A percentile compares a stretch with the other conserved stretches of the same genome.
phyloP scores from a whole-genome alignment of 805 yeast species.

The Starmerella bombicola region DNA sequence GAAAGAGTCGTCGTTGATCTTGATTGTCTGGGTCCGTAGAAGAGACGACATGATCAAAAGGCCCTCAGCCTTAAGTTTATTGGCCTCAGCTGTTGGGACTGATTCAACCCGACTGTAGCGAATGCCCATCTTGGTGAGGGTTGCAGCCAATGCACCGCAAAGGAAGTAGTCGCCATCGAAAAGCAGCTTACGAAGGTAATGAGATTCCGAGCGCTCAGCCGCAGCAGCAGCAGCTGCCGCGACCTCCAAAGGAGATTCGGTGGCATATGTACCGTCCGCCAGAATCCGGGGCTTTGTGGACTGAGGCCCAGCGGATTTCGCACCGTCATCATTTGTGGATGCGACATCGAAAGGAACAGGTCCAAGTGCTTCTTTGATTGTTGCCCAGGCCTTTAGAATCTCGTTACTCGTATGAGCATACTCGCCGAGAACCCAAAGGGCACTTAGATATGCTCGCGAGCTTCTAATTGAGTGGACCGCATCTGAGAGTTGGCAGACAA shows the following conservation, averaged over 20 bases:
- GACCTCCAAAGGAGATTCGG: constrained; percentile 65
- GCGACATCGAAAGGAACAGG: constrained; percentile 62
- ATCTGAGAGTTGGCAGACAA: constrained; percentile 48
- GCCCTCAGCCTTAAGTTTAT: constrained; percentile 90
- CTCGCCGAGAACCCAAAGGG: constrained; percentile 94
- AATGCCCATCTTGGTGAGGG: constrained; percentile 76
- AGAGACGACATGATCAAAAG: constrained; percentile 84
- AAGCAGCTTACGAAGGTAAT: constrained; percentile 71
- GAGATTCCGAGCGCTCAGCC: constrained; percentile 29
- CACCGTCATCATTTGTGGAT: constrained; percentile 21
- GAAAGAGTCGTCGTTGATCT: constrained; percentile 90
- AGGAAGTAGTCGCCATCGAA: constrained; percentile 83
- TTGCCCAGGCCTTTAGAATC: constrained; percentile 76
- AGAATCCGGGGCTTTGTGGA: constrained; percentile 54
- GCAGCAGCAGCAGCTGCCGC: constrained; percentile 33
- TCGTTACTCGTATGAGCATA: constrained; percentile 59
- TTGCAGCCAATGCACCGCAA: constrained; percentile 74
- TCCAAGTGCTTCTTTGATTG: constrained; percentile 69
- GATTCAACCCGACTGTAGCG: constrained; percentile 51
- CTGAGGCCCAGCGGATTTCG: constrained; percentile 22
- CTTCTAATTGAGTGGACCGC: constrained; percentile 59
- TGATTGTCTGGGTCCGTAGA: constrained; percentile 72
- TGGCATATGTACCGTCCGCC: constrained; percentile 99
- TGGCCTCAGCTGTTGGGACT: constrained; percentile 33
- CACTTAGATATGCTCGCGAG: constrained; percentile 86